These are phyloP conservation scores for Carex scoparia DNA, from an alignment of 176 grass and related monocot genomes.

Conservation along the genomic window DNA sequence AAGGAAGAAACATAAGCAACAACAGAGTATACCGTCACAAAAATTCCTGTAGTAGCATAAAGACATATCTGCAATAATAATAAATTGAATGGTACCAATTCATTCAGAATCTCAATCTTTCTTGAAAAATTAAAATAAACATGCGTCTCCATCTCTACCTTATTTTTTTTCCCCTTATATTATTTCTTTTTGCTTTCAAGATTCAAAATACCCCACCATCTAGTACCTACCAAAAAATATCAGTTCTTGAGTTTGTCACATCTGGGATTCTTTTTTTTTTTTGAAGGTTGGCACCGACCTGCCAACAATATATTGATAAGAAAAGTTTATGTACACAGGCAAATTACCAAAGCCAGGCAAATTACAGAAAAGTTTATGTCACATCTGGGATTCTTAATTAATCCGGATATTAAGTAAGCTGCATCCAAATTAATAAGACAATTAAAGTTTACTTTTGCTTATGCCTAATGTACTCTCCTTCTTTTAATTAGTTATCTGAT, in stretches of 20 bases:
- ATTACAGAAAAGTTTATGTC: no score
- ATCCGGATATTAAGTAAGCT: neutral
- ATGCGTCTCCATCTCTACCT: neutral
- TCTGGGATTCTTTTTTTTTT: neutral
- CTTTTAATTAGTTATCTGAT: neutral
- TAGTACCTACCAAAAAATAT: neutral
- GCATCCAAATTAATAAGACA: neutral
- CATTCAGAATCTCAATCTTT: neutral
- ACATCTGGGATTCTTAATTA: neutral
- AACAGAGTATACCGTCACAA: neutral
- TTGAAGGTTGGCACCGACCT: no score
- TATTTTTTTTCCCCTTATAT: neutral
- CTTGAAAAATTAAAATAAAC: neutral
- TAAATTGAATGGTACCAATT: neutral
- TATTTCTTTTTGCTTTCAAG: neutral
- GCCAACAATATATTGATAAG: no score
- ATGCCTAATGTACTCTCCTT: neutral
- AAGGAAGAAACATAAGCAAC: neutral
- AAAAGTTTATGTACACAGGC: no score
- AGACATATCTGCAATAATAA: neutral
- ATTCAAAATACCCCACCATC: neutral
- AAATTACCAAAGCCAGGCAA: no score
- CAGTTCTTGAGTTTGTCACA: neutral
- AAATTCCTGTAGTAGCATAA: neutral
- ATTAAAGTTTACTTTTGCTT: neutral